A percentile compares a stretch with the other conserved stretches of the same genome.
These are phyloP conservation scores for Wallacemonas sp. DNA, from an alignment of 208 protist species.

Conservation along the genomic window DNA sequence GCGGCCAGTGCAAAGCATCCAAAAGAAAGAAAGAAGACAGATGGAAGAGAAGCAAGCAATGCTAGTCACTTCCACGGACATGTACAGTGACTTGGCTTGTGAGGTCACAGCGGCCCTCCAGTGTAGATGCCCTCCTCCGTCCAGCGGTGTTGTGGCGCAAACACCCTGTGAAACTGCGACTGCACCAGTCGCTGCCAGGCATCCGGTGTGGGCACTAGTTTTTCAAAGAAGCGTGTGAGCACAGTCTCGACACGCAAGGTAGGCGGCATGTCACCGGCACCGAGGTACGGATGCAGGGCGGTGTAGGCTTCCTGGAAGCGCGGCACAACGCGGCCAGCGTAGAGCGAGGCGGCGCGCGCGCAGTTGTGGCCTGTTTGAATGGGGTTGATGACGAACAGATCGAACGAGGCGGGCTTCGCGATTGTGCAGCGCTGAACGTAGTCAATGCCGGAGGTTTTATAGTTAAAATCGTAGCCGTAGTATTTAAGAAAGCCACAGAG, in stretches of 20 bases:
- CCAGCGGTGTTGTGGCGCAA: conserved; percentile 47
- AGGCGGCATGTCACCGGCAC: background rate
- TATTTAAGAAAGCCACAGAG: conserved; percentile 78
- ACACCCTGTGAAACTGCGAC: background rate
- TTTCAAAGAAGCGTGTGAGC: conserved; percentile 24
- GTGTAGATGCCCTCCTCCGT: conserved; percentile 59
- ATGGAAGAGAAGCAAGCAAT: background rate
- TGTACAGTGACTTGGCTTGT: background rate
- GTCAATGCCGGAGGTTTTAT: conserved; percentile 56
- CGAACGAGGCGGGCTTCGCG: conserved; percentile 37
- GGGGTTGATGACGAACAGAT: conserved; percentile 78
- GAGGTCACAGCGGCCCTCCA: conserved; percentile 27
- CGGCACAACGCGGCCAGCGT: conserved; percentile 44
- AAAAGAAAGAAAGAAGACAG: conserved; percentile 18
- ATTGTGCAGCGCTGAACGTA: conserved; percentile 55
- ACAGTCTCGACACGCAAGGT: conserved; percentile 10
- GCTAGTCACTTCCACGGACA: background rate
- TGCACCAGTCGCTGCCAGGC: conserved; percentile 8
- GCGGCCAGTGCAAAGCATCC: too few relatives aligned
- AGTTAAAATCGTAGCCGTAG: conserved; percentile 74
- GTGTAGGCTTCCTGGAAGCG: conserved; percentile 49
- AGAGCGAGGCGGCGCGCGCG: conserved; percentile 61
- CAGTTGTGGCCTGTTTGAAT: conserved; percentile 63
- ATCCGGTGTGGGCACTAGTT: conserved; percentile 15
- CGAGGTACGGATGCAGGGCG: conserved; percentile 34